Evolutionary conservation across 176 grass and related monocot genomes (phyloP), one percentile per base, ranked within the genome.

Genomic region (Carex myosuroides): DNA sequence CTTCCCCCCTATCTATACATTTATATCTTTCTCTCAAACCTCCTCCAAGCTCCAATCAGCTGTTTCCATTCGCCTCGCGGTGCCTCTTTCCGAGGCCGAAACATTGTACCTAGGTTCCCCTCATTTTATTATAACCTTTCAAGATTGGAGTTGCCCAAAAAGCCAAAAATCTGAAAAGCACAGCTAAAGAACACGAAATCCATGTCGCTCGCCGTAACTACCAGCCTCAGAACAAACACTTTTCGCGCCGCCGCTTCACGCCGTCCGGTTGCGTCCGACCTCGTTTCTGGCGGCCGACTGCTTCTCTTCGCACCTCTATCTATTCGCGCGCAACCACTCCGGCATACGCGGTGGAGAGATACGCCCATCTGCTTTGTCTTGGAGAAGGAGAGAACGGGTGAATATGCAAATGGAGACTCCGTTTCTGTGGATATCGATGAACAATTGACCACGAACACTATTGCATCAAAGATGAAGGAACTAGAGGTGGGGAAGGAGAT

Each of bases 301-400:
- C 85, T 89, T 8, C 63, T 20, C 48, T 81, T 89, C 66, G 67
- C 85, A 54, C 88, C 90, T 8, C 72, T 89, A 63, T 33, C 56
- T 60, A 6, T 48, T 3, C 26, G n/a, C 2, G 12, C 1, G 1
- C 57, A 13, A 22, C 64, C 79, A 57, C 30, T 86, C 13, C 83
- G 59, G 42, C 82, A 71, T 78, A 78, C 70, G 83, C 78, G 70
- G 10, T 24, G 26, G 1, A 24, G 6, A 17, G 73, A 78, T 3
- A 33, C 30, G 70, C 42, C 59, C 6, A 48, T 70, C 14, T 78
- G 78, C 52, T 1, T 67, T 59, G 30, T 39, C 32, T n/a, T 30
- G 26, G 85, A 46, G 81, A 21, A 32, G 21, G 87, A 62, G 1
- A 84, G 42, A 17, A 63, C 60, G 10, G 80, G 7, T 4, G 85